phyloP scores from a whole-genome alignment of 2,329 filamentous ascomycete species.

The Exophiala sideris region DNA sequence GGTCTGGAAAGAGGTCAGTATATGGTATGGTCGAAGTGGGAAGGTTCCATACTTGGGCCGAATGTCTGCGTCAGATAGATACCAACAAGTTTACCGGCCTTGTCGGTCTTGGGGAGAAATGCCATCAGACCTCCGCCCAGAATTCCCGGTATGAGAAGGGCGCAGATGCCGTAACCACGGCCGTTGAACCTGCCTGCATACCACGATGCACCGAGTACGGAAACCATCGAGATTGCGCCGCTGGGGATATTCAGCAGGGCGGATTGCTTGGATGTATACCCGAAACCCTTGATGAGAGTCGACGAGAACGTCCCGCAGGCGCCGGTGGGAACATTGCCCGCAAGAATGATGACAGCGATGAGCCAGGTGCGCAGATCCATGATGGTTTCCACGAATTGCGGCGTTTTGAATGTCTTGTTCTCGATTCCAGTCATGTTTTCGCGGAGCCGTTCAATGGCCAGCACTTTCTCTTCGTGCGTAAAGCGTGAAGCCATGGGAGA shows the following conservation, averaged over 20 bases:
- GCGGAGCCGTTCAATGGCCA: slow-evolving; percentile 42
- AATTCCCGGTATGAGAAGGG: slow-evolving; percentile 42
- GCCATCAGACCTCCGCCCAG: slow-evolving; percentile 42
- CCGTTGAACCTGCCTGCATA: slow-evolving; percentile 39
- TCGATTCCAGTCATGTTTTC: slow-evolving; percentile 25
- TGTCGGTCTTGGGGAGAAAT: slow-evolving; percentile 36
- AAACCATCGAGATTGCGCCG: slow-evolving; percentile 22
- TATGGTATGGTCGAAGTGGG: slow-evolving; percentile 46
- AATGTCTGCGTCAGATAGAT: slow-evolving; percentile 47
- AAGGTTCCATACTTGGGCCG: slow-evolving; percentile 40
- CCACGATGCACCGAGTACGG: slow-evolving; percentile 30
- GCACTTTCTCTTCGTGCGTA: slow-evolving; percentile 52
- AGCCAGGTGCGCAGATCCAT: slow-evolving; percentile 44
- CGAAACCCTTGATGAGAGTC: slow-evolving; percentile 39
- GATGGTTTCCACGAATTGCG: slow-evolving; percentile 25
- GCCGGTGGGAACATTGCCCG: slow-evolving; percentile 38
- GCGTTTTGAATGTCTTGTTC: slow-evolving; percentile 18
- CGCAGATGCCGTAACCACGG: slow-evolving; percentile 31
- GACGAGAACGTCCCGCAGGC: slow-evolving; percentile 38
- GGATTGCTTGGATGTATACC: slow-evolving; percentile 35
- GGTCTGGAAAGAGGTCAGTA: slow-evolving; percentile 31
- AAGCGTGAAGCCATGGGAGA: slow-evolving; percentile 52
- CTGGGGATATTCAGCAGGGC: slow-evolving; percentile 38
- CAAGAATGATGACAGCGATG: slow-evolving; percentile 33
- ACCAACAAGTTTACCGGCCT: slow-evolving; percentile 42